A percentile compares a stretch with the other conserved stretches of the same genome.
phyloP scores from a whole-genome alignment of 768 basidiomycete species.

The Leucogyrophana mollusca region DNA sequence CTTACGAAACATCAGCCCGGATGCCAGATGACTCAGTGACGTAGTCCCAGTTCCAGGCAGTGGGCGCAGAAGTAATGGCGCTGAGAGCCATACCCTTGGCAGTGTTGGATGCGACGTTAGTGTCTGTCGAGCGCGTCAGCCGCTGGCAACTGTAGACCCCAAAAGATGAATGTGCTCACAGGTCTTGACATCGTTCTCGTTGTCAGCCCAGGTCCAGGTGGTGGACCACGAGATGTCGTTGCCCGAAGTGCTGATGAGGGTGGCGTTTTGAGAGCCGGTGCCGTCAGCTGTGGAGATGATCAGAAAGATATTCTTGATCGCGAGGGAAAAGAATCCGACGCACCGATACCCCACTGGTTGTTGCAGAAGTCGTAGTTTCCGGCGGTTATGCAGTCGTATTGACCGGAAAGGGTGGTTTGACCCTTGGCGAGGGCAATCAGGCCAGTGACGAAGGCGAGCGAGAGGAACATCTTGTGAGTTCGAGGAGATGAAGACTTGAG shows the following conservation, averaged over 20 bases:
- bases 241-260: constrained; percentile 37
- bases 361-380: constrained; percentile 53
- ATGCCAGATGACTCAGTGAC: constrained; percentile 40
- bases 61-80: constrained; percentile 43
- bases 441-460: constrained; percentile 9
- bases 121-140: constrained; percentile 32
- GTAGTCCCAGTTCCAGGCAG: constrained; percentile 53
- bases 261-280: constrained; percentile 48
- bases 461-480: constrained; percentile 12
- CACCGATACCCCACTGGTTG: constrained; percentile 54
- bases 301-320: no score
- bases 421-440: constrained; percentile 8
- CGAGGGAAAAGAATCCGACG: constrained; percentile 7
- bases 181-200: constrained; percentile 53
- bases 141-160: no score
- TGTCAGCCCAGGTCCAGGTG: constrained; percentile 52
- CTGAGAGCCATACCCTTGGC: constrained; percentile 42
- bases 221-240: constrained; percentile 52
- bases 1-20: constrained; percentile 49
- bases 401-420: constrained; percentile 37
- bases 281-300: constrained; percentile 33
- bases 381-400: constrained; percentile 42
- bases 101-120: constrained; percentile 46
- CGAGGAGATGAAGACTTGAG: neutral
- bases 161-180: constrained; percentile 38